Base-by-base conservation (phyloP, 163 green algal species). In the Smithsoniella earleae region DNA sequence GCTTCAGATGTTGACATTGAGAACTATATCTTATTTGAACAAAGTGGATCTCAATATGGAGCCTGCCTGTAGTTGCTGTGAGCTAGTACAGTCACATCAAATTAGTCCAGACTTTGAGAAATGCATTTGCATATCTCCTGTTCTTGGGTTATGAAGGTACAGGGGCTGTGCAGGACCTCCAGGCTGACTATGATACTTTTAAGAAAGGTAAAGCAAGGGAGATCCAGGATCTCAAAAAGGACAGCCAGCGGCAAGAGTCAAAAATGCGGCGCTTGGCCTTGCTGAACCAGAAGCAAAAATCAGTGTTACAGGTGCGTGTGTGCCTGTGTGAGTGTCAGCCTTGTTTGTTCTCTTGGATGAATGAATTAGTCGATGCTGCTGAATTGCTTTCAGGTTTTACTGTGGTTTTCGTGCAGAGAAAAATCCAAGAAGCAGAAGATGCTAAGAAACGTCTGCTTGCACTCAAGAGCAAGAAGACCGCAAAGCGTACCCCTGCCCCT, bases 261-360 rank as follows among this genome's bases (percentile, higher is more conserved):
- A 34, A 69, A 31, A 69, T 69, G 58, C 58, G 58, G 16, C 58
- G 58, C 5, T 33, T 69, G n/a, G 58, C 58, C 22, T n/a, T 69
- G 58, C 58, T 69, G 6, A 69, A 69, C 58, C 58, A 69, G 58
- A 69, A 69, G 58, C 58, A 69, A 31, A 69, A 69, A 13, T 43
- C 27, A 8, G 58, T 69, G 8, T 1, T 69, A 31, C 40, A 49
- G 40, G 40, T 49, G 40, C 40, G n/a, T n/a, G n/a, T n/a, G n/a
- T n/a, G n/a, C n/a, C n/a, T n/a, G n/a, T n/a, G n/a, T n/a, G n/a
- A n/a, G n/a, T n/a, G n/a, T n/a, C n/a, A n/a, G n/a, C n/a, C n/a
- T n/a, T n/a, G n/a, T n/a, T n/a, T n/a, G n/a, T n/a, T n/a, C n/a
- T n/a, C n/a, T n/a, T n/a, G n/a, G n/a, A n/a, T n/a, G n/a, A n/a